Evolutionary conservation across 2,329 filamentous ascomycete genomes (phyloP).

Genomic region (Scortechinia acanthostroma): DNA sequence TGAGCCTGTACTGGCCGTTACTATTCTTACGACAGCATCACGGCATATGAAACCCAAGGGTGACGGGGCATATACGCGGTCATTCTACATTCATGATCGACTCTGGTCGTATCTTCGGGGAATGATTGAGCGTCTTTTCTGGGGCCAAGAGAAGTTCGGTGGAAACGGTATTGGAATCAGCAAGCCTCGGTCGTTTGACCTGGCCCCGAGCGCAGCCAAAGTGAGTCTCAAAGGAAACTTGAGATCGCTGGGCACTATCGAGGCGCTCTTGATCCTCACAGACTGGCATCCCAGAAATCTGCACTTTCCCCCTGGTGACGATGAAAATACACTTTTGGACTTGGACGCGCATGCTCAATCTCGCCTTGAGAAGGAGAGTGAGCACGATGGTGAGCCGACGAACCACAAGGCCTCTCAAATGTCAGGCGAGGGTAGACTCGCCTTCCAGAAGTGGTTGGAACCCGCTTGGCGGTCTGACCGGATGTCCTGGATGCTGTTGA

Average conservation of each 20-base stretch:
- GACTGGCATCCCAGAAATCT: slow-evolving; percentile 62
- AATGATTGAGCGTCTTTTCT: slow-evolving; percentile 60
- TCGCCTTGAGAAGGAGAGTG: slow-evolving; percentile 23
- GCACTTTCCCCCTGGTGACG: slow-evolving; percentile 59
- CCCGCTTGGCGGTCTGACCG: slow-evolving; percentile 56
- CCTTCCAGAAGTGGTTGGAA: slow-evolving; percentile 54
- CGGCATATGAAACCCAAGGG: slow-evolving; percentile 52
- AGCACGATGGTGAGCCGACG: slow-evolving; percentile 19
- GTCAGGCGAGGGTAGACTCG: slow-evolving; percentile 38
- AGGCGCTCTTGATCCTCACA: slow-evolving; percentile 54
- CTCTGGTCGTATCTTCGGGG: slow-evolving; percentile 57
- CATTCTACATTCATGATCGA: slow-evolving; percentile 55
- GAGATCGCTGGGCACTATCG: slow-evolving; percentile 56
- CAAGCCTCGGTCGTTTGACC: slow-evolving; percentile 31
- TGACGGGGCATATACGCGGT: slow-evolving; percentile 43
- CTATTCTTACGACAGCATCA: slow-evolving; percentile 55
- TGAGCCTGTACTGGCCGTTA: slow-evolving; percentile 56
- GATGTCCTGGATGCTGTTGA: slow-evolving; percentile 61
- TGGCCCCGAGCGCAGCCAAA: slow-evolving; percentile 18
- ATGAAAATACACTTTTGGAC: slow-evolving; percentile 47
- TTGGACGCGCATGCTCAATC: slow-evolving; percentile 33
- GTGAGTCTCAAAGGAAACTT: slow-evolving; percentile 33
- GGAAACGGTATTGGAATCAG: slow-evolving; percentile 20
- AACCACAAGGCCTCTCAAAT: slow-evolving; percentile 8
- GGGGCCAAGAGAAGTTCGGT: slow-evolving; percentile 61